Percentiles rank a stretch among this genome's conserved stretches.
phyloP scores from a whole-genome alignment of 108 stramenopile species.

The Skeletonema grethae region DNA sequence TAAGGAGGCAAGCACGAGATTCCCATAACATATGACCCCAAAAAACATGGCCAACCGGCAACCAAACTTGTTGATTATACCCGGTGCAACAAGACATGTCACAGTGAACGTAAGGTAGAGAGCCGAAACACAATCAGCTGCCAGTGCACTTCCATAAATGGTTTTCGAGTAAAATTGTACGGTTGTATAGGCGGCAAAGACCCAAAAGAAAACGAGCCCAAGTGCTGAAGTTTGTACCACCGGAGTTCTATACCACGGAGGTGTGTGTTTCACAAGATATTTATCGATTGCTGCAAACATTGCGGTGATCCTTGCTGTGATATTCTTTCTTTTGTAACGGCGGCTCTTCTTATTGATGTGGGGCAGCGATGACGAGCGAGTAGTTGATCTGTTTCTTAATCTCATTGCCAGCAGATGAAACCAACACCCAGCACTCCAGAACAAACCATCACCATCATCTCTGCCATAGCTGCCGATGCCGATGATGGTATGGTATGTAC shows the following conservation, averaged over 20 bases:
- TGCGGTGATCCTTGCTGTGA: constrained; percentile 8
- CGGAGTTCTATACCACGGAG: constrained; percentile 45
- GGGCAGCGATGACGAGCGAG: background rate
- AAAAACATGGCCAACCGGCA: constrained; percentile 41
- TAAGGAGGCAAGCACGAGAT: constrained; percentile 36
- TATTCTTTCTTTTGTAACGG: background rate
- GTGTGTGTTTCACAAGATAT: constrained; percentile 19
- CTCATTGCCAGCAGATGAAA: background rate
- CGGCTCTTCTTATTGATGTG: background rate
- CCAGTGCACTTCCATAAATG: constrained; percentile 51
- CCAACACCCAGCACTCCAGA: too few species aligned
- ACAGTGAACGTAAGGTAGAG: constrained; percentile 48
- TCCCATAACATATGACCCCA: constrained; percentile 51
- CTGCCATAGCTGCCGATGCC: too few species aligned
- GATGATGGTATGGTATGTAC: too few species aligned
- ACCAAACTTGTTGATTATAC: constrained; percentile 47
- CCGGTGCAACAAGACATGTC: constrained; percentile 46
- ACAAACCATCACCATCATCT: too few species aligned
- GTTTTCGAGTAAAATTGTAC: constrained; percentile 56
- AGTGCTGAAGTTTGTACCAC: constrained; percentile 32
- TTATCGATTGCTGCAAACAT: constrained; percentile 17
- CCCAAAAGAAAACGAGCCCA: constrained; percentile 59
- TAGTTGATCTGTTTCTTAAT: background rate
- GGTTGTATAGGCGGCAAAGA: constrained; percentile 58
- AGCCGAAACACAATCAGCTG: constrained; percentile 36